Conservation (phyloP, 2,329 filamentous ascomycete species). For the Triangularia verruculosa region DNA sequence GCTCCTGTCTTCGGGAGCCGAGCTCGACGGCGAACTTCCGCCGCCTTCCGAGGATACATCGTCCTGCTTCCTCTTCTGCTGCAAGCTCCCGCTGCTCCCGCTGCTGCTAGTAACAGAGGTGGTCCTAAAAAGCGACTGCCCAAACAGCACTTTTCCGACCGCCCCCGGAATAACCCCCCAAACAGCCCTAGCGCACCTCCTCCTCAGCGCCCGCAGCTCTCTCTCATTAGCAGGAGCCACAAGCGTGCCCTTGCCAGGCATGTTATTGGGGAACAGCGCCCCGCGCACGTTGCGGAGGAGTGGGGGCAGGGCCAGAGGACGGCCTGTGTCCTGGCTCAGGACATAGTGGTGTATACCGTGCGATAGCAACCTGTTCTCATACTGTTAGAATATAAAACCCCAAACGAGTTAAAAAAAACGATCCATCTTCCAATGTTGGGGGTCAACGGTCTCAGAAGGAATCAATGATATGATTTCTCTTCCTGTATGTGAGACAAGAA, state of each 20-base stretch:
- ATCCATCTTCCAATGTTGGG: neutral
- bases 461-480: neutral
- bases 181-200: slow-evolving; percentile 62
- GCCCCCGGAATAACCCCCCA: slow-evolving; percentile 47
- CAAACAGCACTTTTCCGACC: slow-evolving; percentile 51
- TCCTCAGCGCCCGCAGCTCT: slow-evolving; percentile 60
- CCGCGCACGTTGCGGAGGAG: slow-evolving; percentile 69
- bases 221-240: slow-evolving; percentile 58
- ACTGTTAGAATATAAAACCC: neutral
- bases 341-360: slow-evolving; percentile 54
- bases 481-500: slow-evolving; percentile 3
- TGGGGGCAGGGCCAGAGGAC: slow-evolving; percentile 50
- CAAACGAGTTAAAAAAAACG: neutral
- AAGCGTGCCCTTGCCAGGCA: slow-evolving; percentile 62
- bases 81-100: neutral
- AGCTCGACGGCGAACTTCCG: neutral
- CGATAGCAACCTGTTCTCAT: slow-evolving; percentile 51
- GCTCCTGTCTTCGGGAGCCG: neutral
- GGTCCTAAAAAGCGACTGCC: slow-evolving; percentile 25
- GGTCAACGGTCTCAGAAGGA: neutral
- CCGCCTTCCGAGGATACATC: neutral
- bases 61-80: neutral
- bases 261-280: slow-evolving; percentile 83
- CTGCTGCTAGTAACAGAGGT: neutral
- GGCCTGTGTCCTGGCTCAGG: slow-evolving; percentile 56